Base-by-base conservation (phyloP, 78 protist genomes). In the Trichosphaerium sp. region DNA sequence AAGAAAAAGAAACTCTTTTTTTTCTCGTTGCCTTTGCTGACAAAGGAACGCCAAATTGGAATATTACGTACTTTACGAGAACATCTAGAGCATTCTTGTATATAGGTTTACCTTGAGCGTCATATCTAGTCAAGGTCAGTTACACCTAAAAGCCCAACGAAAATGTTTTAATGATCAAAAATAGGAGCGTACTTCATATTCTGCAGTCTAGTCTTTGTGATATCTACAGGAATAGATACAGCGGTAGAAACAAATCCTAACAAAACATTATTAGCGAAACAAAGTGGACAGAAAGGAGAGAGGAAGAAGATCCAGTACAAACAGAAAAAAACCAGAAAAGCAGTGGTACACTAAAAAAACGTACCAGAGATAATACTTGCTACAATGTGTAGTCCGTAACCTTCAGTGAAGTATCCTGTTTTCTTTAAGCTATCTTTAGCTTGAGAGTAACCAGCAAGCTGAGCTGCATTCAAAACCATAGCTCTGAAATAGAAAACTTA, bases 391-490 rank as follows among this genome's bases (percentile, higher is more conserved):
- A 73, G 65, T 37, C 65, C 56, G 23, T 66, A 43, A 62, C 57
- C 44, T 38, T 77, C 83, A 34, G 61, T 63, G 26, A 77, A 58
- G 57, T 68, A 58, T 23, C 75, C 73, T 15, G 57, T 37, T 58
- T 60, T 32, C 57, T 69, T 48, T 54, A 79, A 48, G 63, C 70
- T 48, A 40, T 61, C 80, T 54, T 79, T 79, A 11, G 85, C 66
- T 70, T 69, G 75, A 55, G 70, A 77, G 65, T 79, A 79, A 1
- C 77, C 65, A 28, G 85, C 32, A 21, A 79, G 52, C 41, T 79
- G 85, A 38, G 80, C 85, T 29, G 85, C 72, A 4, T 77, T 79
- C 85, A 79, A 72, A 64, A 79, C 64, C 85, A 79, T 79, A 42
- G 78, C 78, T 59, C 85, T 65, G 8, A 68, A 39, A n/a, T n/a